Evolutionary conservation across 2,329 filamentous ascomycete genomes (phyloP).

Genomic region (Lachnum nothofagi): DNA sequence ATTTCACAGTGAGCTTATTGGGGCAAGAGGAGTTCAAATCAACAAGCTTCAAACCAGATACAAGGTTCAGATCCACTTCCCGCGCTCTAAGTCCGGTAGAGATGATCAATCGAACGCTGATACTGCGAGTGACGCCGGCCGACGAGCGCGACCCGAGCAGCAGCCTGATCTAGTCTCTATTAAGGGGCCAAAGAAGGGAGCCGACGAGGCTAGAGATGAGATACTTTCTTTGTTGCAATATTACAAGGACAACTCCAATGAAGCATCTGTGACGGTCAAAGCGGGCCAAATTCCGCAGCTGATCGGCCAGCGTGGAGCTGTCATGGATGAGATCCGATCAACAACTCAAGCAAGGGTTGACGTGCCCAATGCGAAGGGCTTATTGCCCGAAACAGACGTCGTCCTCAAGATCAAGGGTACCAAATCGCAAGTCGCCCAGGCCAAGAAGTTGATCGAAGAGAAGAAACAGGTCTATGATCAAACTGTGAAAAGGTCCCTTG

Average conservation of each 20-base stretch:
- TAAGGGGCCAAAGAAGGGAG: conserved; percentile 86
- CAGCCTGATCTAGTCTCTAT: conserved; percentile 83
- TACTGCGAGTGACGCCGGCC: conserved; percentile 60
- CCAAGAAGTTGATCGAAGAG: conserved; percentile 84
- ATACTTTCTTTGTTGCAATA: conserved; percentile 85
- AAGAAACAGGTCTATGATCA: conserved; percentile 84
- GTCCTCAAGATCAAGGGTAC: conserved; percentile 91
- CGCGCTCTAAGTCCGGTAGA: conserved; percentile 58
- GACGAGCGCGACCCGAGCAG: conserved; percentile 62
- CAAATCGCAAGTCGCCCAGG: conserved; percentile 82
- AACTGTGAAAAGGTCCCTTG: conserved; percentile 76
- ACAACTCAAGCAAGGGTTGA: conserved; percentile 85
- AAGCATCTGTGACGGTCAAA: conserved; percentile 74
- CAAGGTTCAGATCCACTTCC: conserved; percentile 93
- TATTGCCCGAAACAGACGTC: conserved; percentile 60
- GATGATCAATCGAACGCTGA: conserved; percentile 70
- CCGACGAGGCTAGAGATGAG: conserved; percentile 87
- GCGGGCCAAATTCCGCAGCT: conserved; percentile 90
- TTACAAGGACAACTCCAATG: conserved; percentile 79
- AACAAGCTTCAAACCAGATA: conserved; percentile 90
- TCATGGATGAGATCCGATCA: conserved; percentile 84
- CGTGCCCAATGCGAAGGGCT: conserved; percentile 75
- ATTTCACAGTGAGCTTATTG: conserved; percentile 91
- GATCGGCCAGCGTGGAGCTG: conserved; percentile 84
- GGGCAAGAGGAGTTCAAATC: conserved; percentile 79